A percentile compares a stretch with the other conserved stretches of the same genome.
These are phyloP conservation scores for Bromus sterilis DNA, from an alignment of 176 grass and related monocot genomes.

Conservation along the genomic window DNA sequence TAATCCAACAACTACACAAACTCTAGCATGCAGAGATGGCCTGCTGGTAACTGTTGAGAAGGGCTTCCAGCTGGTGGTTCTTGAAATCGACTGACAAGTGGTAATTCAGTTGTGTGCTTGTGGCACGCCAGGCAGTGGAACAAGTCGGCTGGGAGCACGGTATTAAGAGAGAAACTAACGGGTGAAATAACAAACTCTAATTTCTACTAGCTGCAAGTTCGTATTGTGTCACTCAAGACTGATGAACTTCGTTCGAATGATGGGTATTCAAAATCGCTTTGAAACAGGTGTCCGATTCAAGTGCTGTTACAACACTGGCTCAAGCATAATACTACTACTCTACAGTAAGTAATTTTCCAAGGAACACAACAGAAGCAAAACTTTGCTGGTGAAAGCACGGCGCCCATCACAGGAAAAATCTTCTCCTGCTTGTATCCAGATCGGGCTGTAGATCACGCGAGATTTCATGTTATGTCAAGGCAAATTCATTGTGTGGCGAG, in stretches of 20 bases:
- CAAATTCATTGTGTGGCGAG: neutral
- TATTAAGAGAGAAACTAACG: neutral
- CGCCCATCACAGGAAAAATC: conserved; percentile 97
- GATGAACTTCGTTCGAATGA: neutral
- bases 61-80: no score
- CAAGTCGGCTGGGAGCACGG: no score
- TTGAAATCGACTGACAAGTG: no score
- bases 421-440: conserved; percentile 80
- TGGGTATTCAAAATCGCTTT: neutral
- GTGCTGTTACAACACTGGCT: neutral
- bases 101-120: no score
- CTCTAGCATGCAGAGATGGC: no score
- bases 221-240: neutral
- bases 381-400: neutral
- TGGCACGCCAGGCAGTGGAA: no score
- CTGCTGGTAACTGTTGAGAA: no score
- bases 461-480: neutral
- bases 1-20: no score
- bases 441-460: conserved; percentile 42
- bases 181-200: neutral
- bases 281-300: neutral
- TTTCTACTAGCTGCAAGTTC: neutral
- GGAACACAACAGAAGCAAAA: neutral
- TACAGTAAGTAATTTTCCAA: neutral
- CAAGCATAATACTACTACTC: neutral